A percentile compares a stretch with the other conserved stretches of the same genome.
These are phyloP conservation scores for Panellus pusillus DNA, from an alignment of 768 basidiomycete species.

Conservation along the genomic window DNA sequence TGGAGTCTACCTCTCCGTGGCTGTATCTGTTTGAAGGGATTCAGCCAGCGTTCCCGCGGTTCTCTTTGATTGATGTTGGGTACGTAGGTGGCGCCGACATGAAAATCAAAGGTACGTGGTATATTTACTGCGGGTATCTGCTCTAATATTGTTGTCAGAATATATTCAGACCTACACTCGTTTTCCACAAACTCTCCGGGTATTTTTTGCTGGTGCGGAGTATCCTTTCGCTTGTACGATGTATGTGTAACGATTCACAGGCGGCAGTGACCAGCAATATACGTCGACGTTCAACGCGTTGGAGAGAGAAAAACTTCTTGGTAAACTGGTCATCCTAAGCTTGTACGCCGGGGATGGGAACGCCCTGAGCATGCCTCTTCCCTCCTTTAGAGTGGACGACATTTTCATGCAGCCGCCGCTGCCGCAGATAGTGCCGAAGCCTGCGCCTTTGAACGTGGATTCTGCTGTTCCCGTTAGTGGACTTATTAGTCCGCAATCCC, in stretches of 20 bases:
- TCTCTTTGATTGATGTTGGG: slow-evolving; percentile 69
- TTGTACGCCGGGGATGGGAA: slow-evolving; percentile 42
- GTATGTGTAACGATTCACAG: slow-evolving; percentile 30
- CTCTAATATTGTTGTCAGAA: slow-evolving; percentile 39
- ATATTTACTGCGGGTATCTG: not conserved
- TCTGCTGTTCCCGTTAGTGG: slow-evolving; percentile 55
- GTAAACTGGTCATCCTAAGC: slow-evolving; percentile 67
- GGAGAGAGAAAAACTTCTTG: slow-evolving; percentile 59
- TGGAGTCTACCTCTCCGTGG: not conserved
- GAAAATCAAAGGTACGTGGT: slow-evolving; percentile 65
- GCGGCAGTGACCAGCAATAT: slow-evolving; percentile 57
- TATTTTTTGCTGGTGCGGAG: slow-evolving; percentile 68
- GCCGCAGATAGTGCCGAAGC: slow-evolving; percentile 41
- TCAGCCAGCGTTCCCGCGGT: slow-evolving; percentile 76
- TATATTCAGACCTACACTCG: slow-evolving; percentile 68
- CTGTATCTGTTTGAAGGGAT: slow-evolving; percentile 42
- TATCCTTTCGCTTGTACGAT: slow-evolving; percentile 4
- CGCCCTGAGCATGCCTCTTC: slow-evolving; percentile 49
- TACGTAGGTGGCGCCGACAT: slow-evolving; percentile 59
- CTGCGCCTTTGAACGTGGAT: slow-evolving; percentile 34
- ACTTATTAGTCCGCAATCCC: slow-evolving; percentile 68
- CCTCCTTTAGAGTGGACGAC: slow-evolving; percentile 53
- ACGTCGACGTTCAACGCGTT: slow-evolving; percentile 55
- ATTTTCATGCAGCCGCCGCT: slow-evolving; percentile 46
- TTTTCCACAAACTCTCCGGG: slow-evolving; percentile 71